Percentiles rank a stretch among this genome's conserved stretches.
Evolutionary conservation across 352 stramenopile species (phyloP).

Genomic region (Phytophthora cryptogea): DNA sequence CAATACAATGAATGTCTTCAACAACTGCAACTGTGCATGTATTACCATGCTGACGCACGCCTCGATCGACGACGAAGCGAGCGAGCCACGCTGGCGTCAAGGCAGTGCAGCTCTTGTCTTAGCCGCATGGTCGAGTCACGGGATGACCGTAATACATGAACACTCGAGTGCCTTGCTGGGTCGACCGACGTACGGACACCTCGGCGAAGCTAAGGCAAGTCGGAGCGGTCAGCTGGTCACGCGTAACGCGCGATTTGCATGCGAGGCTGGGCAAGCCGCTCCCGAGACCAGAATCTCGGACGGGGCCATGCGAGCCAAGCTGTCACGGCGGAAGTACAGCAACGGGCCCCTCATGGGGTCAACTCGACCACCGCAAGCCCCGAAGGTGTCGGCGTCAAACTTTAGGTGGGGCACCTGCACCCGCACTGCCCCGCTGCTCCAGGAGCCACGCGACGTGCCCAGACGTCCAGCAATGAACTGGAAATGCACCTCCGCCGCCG

Average conservation of each 20-base stretch:
- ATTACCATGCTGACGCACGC: not conserved
- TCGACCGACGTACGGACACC: slow-evolving; percentile 21
- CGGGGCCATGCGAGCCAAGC: slow-evolving; percentile 26
- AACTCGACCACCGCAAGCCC: slow-evolving; percentile 20
- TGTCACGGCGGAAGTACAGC: slow-evolving; percentile 29
- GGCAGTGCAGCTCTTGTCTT: slow-evolving; percentile 13
- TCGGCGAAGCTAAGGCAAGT: slow-evolving; percentile 16
- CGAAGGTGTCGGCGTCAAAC: not conserved
- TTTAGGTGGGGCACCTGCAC: not conserved
- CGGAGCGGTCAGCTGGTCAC: slow-evolving; percentile 20
- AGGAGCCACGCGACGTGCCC: not conserved
- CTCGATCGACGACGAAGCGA: slow-evolving; percentile 1
- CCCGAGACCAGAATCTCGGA: slow-evolving; percentile 22
- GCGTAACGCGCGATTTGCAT: slow-evolving; percentile 22
- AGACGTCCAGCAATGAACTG: slow-evolving; percentile 16
- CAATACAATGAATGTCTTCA: slow-evolving; percentile 16
- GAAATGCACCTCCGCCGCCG: not conserved
- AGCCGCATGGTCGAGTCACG: slow-evolving; percentile 1
- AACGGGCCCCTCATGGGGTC: slow-evolving; percentile 8
- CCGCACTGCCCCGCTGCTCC: not conserved
- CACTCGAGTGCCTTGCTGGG: not conserved
- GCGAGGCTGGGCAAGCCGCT: slow-evolving; percentile 7
- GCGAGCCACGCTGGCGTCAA: slow-evolving; percentile 13
- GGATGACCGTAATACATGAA: slow-evolving; percentile 3
- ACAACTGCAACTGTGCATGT: not conserved